Conservation (phyloP, 768 basidiomycete genomes). For the Rhodotorula taiwanensis region DNA sequence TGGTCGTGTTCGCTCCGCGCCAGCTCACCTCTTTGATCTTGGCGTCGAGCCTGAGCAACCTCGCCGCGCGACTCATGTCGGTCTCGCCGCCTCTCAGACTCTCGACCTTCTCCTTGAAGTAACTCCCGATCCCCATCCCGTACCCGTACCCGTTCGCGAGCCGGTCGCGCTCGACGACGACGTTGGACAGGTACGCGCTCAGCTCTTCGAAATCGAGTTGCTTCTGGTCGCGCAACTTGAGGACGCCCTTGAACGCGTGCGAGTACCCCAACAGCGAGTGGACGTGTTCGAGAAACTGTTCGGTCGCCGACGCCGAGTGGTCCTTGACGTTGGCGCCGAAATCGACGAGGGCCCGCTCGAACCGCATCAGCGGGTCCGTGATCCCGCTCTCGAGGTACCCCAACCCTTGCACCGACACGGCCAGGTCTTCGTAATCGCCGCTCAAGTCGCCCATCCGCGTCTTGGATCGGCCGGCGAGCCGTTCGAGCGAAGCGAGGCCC, state of each 20-base stretch:
- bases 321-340: conserved; percentile 47
- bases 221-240: conserved; percentile 94
- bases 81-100: conserved; percentile 86
- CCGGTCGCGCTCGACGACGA: conserved; percentile 85
- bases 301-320: conserved; percentile 4
- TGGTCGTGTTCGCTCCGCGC: no score
- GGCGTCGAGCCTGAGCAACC: conserved; percentile 81
- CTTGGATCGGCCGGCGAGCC: conserved; percentile 69
- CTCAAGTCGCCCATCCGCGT: conserved; percentile 85
- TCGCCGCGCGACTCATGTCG: conserved; percentile 83
- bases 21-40: conserved; percentile 88
- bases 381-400: conserved; percentile 98
- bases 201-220: conserved; percentile 98
- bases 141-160: conserved; percentile 82
- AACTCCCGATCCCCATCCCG: conserved; percentile 64
- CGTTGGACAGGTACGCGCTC: conserved; percentile 86
- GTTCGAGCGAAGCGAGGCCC: conserved; percentile 71
- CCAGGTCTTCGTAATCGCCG: conserved; percentile 93
- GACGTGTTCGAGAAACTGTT: conserved; percentile 66
- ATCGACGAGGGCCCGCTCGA: conserved; percentile 90
- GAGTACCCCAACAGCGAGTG: conserved; percentile 92
- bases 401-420: conserved; percentile 89
- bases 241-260: conserved; percentile 82
- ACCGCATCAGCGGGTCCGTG: conserved; percentile 92
- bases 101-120: conserved; percentile 87